Percentiles rank a stretch among this genome's conserved stretches.
These are phyloP conservation scores for Aspergillus uvarum DNA, from an alignment of 2,329 filamentous ascomycete genomes.

Conservation along the genomic window DNA sequence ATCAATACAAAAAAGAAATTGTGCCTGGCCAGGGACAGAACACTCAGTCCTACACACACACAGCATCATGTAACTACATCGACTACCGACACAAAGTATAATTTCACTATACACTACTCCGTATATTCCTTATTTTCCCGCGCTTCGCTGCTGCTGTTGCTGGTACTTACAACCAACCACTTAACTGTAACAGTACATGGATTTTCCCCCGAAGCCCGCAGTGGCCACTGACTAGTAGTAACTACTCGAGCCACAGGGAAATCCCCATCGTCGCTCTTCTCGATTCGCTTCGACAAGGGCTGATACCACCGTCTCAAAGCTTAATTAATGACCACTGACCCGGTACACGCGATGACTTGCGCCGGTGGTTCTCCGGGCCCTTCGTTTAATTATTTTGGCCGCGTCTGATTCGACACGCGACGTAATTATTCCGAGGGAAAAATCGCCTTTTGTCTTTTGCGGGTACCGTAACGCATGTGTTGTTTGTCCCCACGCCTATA, in stretches of 20 bases:
- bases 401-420: not conserved
- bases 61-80: too few relatives aligned
- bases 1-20: too few relatives aligned
- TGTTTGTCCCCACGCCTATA: too few relatives aligned
- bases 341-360: constrained; percentile 17
- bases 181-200: not conserved
- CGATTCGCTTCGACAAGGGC: constrained; percentile 21
- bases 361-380: constrained; percentile 1
- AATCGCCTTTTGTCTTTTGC: not conserved
- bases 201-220: constrained; percentile 18
- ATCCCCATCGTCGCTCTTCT: constrained; percentile 1
- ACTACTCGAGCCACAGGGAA: not conserved
- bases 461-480: too few relatives aligned
- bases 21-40: too few relatives aligned
- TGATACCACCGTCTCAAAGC: constrained; percentile 27
- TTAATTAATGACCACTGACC: constrained; percentile 26
- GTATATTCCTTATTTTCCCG: too few relatives aligned
- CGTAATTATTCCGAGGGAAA: not conserved
- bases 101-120: too few relatives aligned
- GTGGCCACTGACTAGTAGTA: constrained; percentile 7
- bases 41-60: too few relatives aligned
- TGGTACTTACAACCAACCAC: not conserved
- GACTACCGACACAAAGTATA: too few relatives aligned
- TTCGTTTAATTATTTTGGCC: not conserved
- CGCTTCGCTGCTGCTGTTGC: not conserved